These are phyloP conservation scores for Peronospora belbahrii DNA, from an alignment of 352 stramenopile species.

Conservation along the genomic window DNA sequence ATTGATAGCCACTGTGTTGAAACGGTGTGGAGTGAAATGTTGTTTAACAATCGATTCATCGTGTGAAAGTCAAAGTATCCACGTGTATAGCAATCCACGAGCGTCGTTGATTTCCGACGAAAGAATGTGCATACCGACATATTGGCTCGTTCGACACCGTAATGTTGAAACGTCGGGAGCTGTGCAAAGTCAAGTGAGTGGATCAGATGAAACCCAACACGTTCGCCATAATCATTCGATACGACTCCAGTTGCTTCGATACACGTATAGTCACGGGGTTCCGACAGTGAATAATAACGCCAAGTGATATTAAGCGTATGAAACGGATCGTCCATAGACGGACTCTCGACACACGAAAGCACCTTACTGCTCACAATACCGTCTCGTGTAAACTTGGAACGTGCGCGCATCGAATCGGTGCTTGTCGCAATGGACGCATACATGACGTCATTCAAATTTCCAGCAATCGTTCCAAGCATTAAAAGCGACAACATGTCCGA, in stretches of 20 bases:
- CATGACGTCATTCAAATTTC: constrained; percentile 46
- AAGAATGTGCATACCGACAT: constrained; percentile 42
- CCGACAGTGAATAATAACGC: constrained; percentile 30
- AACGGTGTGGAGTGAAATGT: constrained; percentile 35
- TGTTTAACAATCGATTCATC: constrained; percentile 36
- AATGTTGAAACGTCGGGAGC: constrained; percentile 26
- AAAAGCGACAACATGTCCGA: constrained; percentile 25
- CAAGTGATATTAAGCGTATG: constrained; percentile 45
- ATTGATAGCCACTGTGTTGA: constrained; percentile 36
- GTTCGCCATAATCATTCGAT: constrained; percentile 27
- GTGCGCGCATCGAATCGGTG: constrained; percentile 31
- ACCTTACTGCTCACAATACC: constrained; percentile 31
- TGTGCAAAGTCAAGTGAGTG: constrained; percentile 49
- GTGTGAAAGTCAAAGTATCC: constrained; percentile 45
- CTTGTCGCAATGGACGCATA: constrained; percentile 35
- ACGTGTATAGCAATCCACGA: constrained; percentile 34
- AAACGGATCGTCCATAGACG: constrained; percentile 37
- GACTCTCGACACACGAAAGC: constrained; percentile 23
- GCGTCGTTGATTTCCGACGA: constrained; percentile 26
- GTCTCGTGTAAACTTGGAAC: constrained; percentile 42
- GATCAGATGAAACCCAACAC: constrained; percentile 47
- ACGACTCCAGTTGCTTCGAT: constrained; percentile 45
- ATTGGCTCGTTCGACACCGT: constrained; percentile 36
- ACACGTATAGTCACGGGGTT: constrained; percentile 49
- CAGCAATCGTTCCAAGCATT: constrained; percentile 27